These are phyloP conservation scores for Discostella pseudostelligera DNA, from an alignment of 108 stramenopile genomes.

Conservation along the genomic window DNA sequence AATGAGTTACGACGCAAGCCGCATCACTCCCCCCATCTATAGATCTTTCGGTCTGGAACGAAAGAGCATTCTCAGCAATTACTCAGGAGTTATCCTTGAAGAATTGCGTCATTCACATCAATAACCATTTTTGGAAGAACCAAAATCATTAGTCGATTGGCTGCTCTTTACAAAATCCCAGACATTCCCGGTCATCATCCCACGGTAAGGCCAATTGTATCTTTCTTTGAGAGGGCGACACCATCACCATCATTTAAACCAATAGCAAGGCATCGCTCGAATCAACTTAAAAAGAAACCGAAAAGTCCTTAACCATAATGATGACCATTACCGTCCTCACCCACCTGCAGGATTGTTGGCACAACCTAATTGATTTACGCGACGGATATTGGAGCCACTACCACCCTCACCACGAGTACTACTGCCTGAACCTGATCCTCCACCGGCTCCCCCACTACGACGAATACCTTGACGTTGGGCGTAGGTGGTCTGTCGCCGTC, in stretches of 20 bases:
- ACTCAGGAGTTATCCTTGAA: constrained; percentile 11
- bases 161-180: not conserved
- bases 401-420: too few species aligned
- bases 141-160: not conserved
- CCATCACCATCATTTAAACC: too few species aligned
- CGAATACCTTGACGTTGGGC: constrained; percentile 41
- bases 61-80: constrained; percentile 30
- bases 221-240: too few species aligned
- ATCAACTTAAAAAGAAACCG: not conserved
- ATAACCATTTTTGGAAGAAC: constrained; percentile 6
- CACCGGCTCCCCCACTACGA: constrained; percentile 17
- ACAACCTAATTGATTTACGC: constrained; percentile 35
- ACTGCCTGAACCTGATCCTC: not conserved
- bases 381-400: constrained; percentile 39
- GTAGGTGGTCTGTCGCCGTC: constrained; percentile 40
- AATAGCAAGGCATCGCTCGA: too few species aligned
- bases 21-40: not conserved
- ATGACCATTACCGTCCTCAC: constrained; percentile 51
- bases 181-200: constrained; percentile 44
- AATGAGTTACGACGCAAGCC: too few species aligned
- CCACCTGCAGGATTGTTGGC: constrained; percentile 38
- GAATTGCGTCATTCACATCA: constrained; percentile 40
- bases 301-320: constrained; percentile 16
- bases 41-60: constrained; percentile 14
- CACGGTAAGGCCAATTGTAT: not conserved